Conservation (phyloP, 83 land plant genomes). For the Thuja plicata region DNA sequence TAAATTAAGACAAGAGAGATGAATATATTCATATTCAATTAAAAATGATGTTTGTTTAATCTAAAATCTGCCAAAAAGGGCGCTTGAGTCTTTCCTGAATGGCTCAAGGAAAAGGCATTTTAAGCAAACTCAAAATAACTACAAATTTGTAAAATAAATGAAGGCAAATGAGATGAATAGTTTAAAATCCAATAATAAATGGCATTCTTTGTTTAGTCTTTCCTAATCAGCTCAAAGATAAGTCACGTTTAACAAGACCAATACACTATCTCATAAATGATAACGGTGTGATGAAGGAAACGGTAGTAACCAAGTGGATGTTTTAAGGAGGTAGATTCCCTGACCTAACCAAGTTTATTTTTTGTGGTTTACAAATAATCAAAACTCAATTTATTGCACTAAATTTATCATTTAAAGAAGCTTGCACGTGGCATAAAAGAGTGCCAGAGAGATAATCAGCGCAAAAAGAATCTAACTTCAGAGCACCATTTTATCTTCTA, state of each 20-base stretch:
- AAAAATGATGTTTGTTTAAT: not conserved
- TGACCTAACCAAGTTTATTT: not conserved
- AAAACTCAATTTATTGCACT: not conserved
- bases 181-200: not conserved
- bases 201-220: not conserved
- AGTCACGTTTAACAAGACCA: not conserved
- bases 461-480: not conserved
- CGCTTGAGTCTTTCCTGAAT: not conserved
- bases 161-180: not conserved
- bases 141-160: not conserved
- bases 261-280: not conserved
- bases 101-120: too few relatives aligned
- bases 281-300: not conserved
- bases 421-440: not conserved
- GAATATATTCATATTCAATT: not conserved
- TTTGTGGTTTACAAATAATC: not conserved
- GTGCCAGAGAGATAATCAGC: not conserved
- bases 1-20: not conserved
- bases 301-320: not conserved
- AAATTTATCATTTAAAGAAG: not conserved
- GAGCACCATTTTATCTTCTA: not conserved
- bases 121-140: not conserved
- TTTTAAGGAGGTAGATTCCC: not conserved
- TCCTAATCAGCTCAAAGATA: not conserved
- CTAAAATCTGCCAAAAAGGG: not conserved